A percentile compares a stretch with the other conserved stretches of the same genome.
Conservation (phyloP, 306 rosid species). For the Dryas drummondii region DNA sequence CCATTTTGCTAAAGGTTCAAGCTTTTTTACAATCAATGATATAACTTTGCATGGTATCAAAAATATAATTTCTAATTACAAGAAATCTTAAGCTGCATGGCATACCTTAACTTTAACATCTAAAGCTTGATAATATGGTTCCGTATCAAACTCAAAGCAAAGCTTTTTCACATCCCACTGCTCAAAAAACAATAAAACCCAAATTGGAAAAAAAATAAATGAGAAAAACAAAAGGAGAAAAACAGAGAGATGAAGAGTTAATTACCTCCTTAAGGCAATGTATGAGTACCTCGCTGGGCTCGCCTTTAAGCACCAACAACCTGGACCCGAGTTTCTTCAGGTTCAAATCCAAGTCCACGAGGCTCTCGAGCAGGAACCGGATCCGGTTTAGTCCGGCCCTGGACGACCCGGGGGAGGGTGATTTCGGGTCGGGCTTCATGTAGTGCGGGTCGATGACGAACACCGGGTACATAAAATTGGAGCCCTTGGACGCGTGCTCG, state of each 20-base stretch:
- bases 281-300: conserved; percentile 58
- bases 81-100: neutral
- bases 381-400: conserved; percentile 75
- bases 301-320: conserved; percentile 69
- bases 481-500: conserved; percentile 45
- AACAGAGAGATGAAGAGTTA: neutral
- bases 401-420: conserved; percentile 55
- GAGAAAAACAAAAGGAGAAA: neutral
- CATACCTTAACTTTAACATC: conserved; percentile 67
- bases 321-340: conserved; percentile 75
- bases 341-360: conserved; percentile 57
- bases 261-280: conserved; percentile 68
- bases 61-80: no score
- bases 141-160: conserved; percentile 89
- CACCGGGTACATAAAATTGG: conserved; percentile 54
- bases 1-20: neutral
- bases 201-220: neutral
- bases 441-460: conserved; percentile 85
- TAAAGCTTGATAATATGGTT: conserved; percentile 82
- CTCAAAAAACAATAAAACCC: conserved; percentile 15
- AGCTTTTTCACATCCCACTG: conserved; percentile 80
- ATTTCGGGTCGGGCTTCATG: conserved; percentile 67
- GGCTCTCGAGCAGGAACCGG: conserved; percentile 70
- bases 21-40: neutral
- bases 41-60: neutral